Evolutionary conservation across 1,284 basidiomycete genomes (phyloP).

Genomic region (Porodaedalea pini): DNA sequence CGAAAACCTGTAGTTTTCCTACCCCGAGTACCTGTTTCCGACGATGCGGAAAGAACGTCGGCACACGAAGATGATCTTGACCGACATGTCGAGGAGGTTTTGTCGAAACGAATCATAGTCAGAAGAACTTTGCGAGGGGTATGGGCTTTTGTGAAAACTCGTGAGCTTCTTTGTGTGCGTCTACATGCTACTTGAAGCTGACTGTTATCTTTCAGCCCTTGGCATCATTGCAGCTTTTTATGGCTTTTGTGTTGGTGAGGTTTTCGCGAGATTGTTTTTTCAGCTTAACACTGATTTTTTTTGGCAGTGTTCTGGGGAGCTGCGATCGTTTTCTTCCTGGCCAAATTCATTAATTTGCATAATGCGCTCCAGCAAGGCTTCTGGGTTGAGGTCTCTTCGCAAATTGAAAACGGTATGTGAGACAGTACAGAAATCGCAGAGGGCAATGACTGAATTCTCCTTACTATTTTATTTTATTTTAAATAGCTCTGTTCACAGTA

Average conservation of each 20-base stretch:
- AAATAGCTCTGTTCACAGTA: conserved; percentile 69
- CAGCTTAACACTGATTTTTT: neutral
- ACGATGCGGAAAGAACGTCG: conserved; percentile 26
- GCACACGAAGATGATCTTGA: conserved; percentile 61
- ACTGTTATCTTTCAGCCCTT: conserved; percentile 41
- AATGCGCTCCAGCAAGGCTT: conserved; percentile 60
- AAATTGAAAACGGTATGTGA: conserved; percentile 66
- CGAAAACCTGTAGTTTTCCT: conserved; percentile 65
- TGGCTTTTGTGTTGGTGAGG: conserved; percentile 69
- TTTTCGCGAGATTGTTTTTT: neutral
- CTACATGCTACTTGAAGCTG: conserved; percentile 7
- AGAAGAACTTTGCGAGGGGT: conserved; percentile 65
- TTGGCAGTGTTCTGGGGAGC: conserved; percentile 67
- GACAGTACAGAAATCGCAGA: neutral
- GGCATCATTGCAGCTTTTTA: conserved; percentile 74
- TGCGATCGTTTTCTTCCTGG: conserved; percentile 76
- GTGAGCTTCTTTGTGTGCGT: conserved; percentile 36
- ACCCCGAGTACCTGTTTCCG: conserved; percentile 29
- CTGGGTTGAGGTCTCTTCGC: conserved; percentile 76
- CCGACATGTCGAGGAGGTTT: conserved; percentile 75
- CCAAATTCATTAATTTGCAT: conserved; percentile 66
- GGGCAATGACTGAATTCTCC: neutral
- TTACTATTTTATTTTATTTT: neutral
- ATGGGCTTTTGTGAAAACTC: conserved; percentile 84
- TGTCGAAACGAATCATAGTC: conserved; percentile 62